Base-by-base conservation (phyloP, 148 eudicot genomes). In the Mesembryanthemum crystallinum region DNA sequence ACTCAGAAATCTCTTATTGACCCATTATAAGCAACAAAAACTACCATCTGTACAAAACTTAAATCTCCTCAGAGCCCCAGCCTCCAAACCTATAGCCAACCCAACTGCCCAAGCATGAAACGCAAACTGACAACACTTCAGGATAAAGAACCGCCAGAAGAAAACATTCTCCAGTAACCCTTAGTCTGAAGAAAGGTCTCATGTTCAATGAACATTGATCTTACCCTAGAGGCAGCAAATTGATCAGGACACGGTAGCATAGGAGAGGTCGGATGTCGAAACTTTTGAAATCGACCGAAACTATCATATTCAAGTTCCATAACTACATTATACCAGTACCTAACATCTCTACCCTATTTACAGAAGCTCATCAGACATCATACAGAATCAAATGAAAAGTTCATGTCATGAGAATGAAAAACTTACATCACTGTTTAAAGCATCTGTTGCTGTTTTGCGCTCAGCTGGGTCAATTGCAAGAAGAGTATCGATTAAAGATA, bases 381-480 rank as follows among this genome's bases (percentile, higher is more conserved):
- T 47, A 61, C n/a, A 25, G 23, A 69, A 52, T 24, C 3, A 49
- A 64, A 52, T 24, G 23, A 42, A 75, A 71, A 13, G 32, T 57
- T 68, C 51, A 32, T 30, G 37, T 28, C 72, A 32, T 18, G 8
- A 43, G 32, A 57, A 13, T 45, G 42, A 66, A 39, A 55, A 64
- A 83, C 88, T 86, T 71, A 88, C 91, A 69, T 88, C 85, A 71
- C 93, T 89, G 74, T 79, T 79, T 69, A 91, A 77, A 76, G 97
- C 97, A 81, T 85, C 88, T 55, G 93, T 91, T 43, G 97, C 97
- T 75, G 91, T 86, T 81, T 83, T 81, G 27, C 97, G 89, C 47
- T 89, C 93, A 67, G 87, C 87, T 64, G 97, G 93, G 81, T 91
- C 93, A 73, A 89, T 88, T 52, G 93, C 88, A 83, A 91, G 90